Evolutionary conservation across 305 asterid species (phyloP), one percentile per base, ranked within the genome.

Genomic region (Fraxinus latifolia): DNA sequence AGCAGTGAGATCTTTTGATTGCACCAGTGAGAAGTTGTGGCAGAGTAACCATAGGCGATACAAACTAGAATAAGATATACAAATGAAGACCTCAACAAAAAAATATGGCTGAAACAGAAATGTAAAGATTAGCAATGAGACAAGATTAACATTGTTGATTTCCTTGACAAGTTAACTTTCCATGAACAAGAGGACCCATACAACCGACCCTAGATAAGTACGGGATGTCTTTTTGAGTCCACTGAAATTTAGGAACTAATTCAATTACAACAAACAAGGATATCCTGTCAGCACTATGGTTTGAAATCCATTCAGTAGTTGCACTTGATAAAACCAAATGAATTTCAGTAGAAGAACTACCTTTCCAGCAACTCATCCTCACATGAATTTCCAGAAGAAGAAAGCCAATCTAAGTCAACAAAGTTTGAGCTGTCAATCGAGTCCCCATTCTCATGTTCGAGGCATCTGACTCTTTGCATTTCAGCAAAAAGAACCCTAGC

Each of bases 301-400:
- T 31, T 68, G 4, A 55, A 31, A 68, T 12, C 74, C 7, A 5
- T 67, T 29, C 21, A 68, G 8, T 29, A 27, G 21, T 68, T 29
- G 21, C 19, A 68, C 74, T 27, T 68, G 31, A 80, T 39, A 74
- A 55, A 79, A 19, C 17, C 55, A 65, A 25, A 79, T 31, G 60
- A 71, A 36, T 60, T 29, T 82, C 47, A 8, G 75, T 76, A 71
- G 53, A 82, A 82, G 74, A 81, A 82, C 80, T 90, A 95, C 99
- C 98, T 95, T 83, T 92, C 98, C 70, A 94, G 84, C 80, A 88
- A 81, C 87, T 94, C 98, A 86, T 93, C 98, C 78, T 95, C 98
- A 31, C 97, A 94, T 79, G 98, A 95, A 90, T 93, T 93, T 84
- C 96, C 97, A 79, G 97, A 91, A 73, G 99, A 95, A 78, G 99